Evolutionary conservation across 1,139 yeast species (phyloP).

Genomic region (Protomyces lactucae-debilis): DNA sequence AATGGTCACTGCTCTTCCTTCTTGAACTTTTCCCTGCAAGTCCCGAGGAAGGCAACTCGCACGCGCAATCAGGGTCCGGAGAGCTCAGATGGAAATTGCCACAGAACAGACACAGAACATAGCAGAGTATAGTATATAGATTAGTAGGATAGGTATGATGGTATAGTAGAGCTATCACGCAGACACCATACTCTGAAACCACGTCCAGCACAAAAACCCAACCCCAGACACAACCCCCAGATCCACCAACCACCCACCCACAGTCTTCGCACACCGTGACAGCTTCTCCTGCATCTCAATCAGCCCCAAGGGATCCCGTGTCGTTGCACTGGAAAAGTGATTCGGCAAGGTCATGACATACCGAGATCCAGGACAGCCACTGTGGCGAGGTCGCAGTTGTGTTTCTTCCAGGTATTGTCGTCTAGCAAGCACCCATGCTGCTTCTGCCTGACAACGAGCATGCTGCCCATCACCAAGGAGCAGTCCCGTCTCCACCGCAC

Average conservation of each 20-base stretch:
- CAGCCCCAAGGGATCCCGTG: neutral
- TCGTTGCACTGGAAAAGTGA: neutral
- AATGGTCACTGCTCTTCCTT: slow-evolving; percentile 31
- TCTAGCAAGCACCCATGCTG: neutral
- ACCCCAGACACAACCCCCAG: neutral
- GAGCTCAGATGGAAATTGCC: neutral
- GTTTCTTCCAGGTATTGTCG: neutral
- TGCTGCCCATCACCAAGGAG: neutral
- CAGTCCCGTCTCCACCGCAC: neutral
- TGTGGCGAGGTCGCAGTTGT: neutral
- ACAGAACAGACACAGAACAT: too few species aligned
- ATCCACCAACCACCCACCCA: neutral
- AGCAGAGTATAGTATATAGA: slow-evolving; percentile 37
- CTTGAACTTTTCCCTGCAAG: slow-evolving; percentile 16
- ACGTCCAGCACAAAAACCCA: neutral
- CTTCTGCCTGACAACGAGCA: neutral
- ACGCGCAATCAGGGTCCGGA: slow-evolving; percentile 31
- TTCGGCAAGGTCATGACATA: neutral
- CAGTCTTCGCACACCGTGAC: neutral
- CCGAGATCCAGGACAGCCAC: neutral
- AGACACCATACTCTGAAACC: neutral
- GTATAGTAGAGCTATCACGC: neutral
- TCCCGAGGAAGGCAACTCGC: slow-evolving; percentile 30
- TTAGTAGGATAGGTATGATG: too few species aligned
- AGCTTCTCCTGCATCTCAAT: neutral